A percentile compares a stretch with the other conserved stretches of the same genome.
phyloP scores from a whole-genome alignment of 176 grass and related monocot species.

The Cymbopogon citratus region DNA sequence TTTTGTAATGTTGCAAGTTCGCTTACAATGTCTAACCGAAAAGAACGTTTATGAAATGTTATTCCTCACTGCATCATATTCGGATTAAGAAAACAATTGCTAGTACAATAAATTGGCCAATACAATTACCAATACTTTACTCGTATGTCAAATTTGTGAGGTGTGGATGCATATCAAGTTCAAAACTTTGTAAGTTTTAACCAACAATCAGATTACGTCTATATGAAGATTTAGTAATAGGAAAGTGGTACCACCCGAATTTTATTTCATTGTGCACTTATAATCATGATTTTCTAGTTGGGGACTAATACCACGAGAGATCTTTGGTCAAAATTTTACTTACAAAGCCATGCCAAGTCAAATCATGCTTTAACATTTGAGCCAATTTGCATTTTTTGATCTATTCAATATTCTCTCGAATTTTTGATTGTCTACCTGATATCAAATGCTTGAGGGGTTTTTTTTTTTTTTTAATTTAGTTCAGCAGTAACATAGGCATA shows the following conservation, averaged over 20 bases:
- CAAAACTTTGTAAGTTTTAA: not conserved
- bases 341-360: not conserved
- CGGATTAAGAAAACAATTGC: not conserved
- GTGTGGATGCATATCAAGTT: not conserved
- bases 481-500: not conserved
- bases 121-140: not conserved
- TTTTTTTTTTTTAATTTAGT: not conserved
- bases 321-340: too few relatives aligned
- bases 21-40: not conserved
- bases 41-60: not conserved
- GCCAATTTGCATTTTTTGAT: not conserved
- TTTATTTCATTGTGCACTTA: not conserved
- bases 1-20: not conserved
- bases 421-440: too few relatives aligned
- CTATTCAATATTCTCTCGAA: not conserved
- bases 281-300: not conserved
- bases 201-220: not conserved
- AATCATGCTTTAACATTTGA: not conserved
- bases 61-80: not conserved
- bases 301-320: not conserved
- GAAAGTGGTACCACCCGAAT: not conserved
- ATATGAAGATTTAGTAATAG: not conserved
- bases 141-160: not conserved
- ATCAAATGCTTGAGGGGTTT: too few relatives aligned
- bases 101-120: not conserved